A percentile compares a stretch with the other conserved stretches of the same genome.
phyloP scores from a whole-genome alignment of 257 asterid species.

The Gardenia jasminoides region DNA sequence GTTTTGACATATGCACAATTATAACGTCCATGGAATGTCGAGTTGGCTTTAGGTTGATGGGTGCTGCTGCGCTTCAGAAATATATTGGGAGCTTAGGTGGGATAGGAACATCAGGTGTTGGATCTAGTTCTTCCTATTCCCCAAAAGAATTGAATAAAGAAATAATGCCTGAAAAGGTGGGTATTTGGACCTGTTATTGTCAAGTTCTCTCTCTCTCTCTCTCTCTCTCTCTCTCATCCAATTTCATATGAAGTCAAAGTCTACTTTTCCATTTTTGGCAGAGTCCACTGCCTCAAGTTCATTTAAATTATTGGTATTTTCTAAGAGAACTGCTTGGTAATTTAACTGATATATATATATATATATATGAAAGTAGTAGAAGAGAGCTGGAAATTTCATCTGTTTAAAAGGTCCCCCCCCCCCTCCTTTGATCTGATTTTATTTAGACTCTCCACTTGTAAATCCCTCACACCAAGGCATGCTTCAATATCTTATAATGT shows the following conservation, averaged over 20 bases:
- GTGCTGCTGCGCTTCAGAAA: slow-evolving; percentile 88
- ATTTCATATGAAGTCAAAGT: neutral
- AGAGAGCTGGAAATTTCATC: neutral
- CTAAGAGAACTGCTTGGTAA: no score
- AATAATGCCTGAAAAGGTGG: slow-evolving; percentile 85
- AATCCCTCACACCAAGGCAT: no score
- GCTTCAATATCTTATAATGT: no score
- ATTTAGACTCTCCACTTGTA: no score
- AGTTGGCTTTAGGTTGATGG: slow-evolving; percentile 57
- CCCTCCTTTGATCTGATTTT: no score
- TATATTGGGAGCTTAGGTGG: slow-evolving; percentile 94
- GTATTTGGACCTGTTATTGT: slow-evolving; percentile 1
- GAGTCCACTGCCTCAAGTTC: neutral
- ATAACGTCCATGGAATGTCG: neutral
- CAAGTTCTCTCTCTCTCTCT: neutral
- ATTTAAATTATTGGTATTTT: neutral
- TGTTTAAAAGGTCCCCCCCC: no score
- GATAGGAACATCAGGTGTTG: slow-evolving; percentile 91
- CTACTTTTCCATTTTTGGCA: neutral
- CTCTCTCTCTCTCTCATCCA: neutral
- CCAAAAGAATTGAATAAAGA: slow-evolving; percentile 88
- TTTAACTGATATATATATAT: no score
- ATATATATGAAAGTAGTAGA: neutral
- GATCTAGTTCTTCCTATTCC: slow-evolving; percentile 83
- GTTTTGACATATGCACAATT: neutral